These are phyloP conservation scores for Aureobasidium melanogenum DNA, from an alignment of 2,329 filamentous ascomycete species.

Conservation along the genomic window DNA sequence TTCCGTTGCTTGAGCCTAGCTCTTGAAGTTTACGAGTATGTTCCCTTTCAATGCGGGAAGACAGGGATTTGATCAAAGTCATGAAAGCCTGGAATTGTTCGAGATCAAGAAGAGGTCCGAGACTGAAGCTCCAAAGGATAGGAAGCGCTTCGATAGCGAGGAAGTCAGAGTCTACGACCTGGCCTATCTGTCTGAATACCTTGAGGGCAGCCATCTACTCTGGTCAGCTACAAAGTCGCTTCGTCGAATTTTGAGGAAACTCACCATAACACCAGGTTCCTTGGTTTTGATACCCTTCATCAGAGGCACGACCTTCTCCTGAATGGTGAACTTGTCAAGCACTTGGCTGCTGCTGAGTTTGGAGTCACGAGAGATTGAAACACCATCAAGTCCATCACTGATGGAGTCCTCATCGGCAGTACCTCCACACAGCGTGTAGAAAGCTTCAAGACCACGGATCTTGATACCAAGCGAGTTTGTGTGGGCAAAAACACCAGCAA, in stretches of 20 bases:
- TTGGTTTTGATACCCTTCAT: constrained; percentile 94
- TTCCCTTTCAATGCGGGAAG: constrained; percentile 74
- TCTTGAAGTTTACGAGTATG: constrained; percentile 84
- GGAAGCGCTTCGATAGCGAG: constrained; percentile 86
- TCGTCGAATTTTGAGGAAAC: neutral
- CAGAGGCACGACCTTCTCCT: constrained; percentile 90
- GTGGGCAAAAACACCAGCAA: constrained; percentile 82
- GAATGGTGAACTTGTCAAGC: constrained; percentile 94
- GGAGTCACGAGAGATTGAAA: constrained; percentile 43
- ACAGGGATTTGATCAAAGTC: constrained; percentile 74
- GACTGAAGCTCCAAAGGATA: constrained; percentile 80
- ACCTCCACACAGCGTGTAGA: constrained; percentile 82
- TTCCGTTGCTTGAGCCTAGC: constrained; percentile 50
- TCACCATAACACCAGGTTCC: constrained; percentile 84
- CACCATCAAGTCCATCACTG: constrained; percentile 68
- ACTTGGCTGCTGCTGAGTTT: constrained; percentile 53
- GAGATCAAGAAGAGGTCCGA: constrained; percentile 81
- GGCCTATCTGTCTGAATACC: constrained; percentile 75
- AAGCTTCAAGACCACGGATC: constrained; percentile 81
- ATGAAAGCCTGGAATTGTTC: constrained; percentile 83
- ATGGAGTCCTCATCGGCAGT: constrained; percentile 38
- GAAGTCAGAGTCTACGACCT: constrained; percentile 77
- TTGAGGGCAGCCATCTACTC: constrained; percentile 68
- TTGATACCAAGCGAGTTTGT: constrained; percentile 94
- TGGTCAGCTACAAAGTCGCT: neutral